Conservation (phyloP, 2,329 filamentous ascomycete genomes). For the Malbranchea zuffiana region DNA sequence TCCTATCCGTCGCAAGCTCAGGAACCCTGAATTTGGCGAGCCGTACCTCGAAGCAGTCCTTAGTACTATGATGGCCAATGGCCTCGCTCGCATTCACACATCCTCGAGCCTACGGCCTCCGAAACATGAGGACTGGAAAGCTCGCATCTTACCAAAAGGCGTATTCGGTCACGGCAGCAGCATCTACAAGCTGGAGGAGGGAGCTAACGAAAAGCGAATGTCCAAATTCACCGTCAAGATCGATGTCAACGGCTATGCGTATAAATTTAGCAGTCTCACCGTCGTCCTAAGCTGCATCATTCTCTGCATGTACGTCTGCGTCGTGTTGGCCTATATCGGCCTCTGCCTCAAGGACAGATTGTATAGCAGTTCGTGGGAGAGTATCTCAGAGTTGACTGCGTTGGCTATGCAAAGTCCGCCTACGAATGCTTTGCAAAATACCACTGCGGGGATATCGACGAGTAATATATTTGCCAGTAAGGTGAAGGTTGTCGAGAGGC, state of each 20-base stretch:
- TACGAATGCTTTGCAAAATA: slow-evolving; percentile 8
- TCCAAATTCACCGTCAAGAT: not conserved
- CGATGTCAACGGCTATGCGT: not conserved
- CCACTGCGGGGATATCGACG: slow-evolving; percentile 25
- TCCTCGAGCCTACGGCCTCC: not conserved
- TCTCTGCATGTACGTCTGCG: not conserved
- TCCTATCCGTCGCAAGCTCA: not conserved
- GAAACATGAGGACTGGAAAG: not conserved
- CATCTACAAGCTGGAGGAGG: not conserved
- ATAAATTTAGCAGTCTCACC: not conserved
- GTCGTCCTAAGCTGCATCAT: not conserved
- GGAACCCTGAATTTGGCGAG: not conserved
- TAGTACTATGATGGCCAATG: not conserved
- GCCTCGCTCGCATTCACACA: not conserved
- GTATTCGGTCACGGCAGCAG: not conserved
- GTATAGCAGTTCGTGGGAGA: not conserved
- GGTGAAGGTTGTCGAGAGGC: slow-evolving; percentile 1
- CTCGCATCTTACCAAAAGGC: not conserved
- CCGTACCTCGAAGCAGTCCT: not conserved
- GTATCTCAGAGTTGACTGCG: not conserved
- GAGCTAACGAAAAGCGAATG: not conserved
- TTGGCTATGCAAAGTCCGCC: not conserved
- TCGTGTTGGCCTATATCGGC: not conserved
- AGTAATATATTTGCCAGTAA: slow-evolving; percentile 17
- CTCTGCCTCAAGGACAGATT: not conserved